A percentile compares a stretch with the other conserved stretches of the same genome.
Conservation (phyloP, 176 grass and related monocot genomes). For the Ensete glaucum region DNA sequence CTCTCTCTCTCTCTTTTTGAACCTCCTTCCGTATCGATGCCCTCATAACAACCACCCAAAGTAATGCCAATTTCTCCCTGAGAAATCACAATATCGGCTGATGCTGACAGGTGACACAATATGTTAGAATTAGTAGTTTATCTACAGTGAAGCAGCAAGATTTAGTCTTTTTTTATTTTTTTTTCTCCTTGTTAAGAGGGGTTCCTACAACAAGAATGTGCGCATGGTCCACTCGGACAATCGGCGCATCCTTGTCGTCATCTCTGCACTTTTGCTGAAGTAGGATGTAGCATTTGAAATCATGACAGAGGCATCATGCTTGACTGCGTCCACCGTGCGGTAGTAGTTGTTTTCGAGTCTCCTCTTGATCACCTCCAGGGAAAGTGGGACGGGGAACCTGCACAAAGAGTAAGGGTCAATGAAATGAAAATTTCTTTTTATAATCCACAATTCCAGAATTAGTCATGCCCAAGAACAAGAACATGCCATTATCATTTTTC, state of each 20-base stretch:
- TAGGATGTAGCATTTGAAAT: constrained; percentile 53
- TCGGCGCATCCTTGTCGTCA: constrained; percentile 47
- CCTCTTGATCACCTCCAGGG: constrained; percentile 74
- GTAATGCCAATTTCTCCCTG: background rate
- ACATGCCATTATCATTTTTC: too few species aligned
- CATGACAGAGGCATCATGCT: constrained; percentile 70
- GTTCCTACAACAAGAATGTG: constrained; percentile 41
- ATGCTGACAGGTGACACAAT: constrained; percentile 10
- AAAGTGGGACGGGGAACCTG: constrained; percentile 85
- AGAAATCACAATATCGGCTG: constrained; percentile 11
- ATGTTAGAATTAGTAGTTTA: constrained; percentile 13
- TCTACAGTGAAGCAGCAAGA: constrained; percentile 10
- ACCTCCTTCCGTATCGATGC: background rate
- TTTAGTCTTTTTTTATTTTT: background rate
- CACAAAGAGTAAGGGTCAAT: background rate
- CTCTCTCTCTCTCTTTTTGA: background rate
- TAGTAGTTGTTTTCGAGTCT: constrained; percentile 74
- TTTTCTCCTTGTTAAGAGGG: too few species aligned
- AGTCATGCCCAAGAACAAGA: background rate
- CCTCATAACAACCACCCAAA: background rate
- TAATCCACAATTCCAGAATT: background rate
- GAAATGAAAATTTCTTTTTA: constrained; percentile 6
- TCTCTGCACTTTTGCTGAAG: constrained; percentile 50
- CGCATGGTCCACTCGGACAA: constrained; percentile 44
- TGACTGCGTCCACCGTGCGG: constrained; percentile 64